Percentiles rank a stretch among this genome's conserved stretches.
Evolutionary conservation across 345 rosid genomes (phyloP).

Genomic region (Excoecaria agallocha): DNA sequence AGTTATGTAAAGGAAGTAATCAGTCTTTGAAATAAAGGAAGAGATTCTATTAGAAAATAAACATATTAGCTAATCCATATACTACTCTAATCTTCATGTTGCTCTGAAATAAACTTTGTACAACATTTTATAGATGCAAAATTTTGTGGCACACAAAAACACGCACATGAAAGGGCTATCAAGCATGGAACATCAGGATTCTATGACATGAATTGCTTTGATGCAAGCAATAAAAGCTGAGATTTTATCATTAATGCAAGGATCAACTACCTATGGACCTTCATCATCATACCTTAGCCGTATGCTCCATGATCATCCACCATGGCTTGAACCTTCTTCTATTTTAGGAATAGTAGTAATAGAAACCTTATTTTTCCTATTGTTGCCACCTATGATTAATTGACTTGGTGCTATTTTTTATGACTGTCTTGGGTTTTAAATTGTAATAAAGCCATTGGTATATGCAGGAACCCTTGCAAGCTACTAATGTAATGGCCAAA

Average conservation of each 20-base stretch:
- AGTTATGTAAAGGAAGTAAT: background rate
- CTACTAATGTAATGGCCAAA: too few species aligned
- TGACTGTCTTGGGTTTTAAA: background rate
- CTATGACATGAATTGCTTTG: background rate
- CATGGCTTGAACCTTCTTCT: background rate
- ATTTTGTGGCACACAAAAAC: background rate
- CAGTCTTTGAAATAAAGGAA: background rate
- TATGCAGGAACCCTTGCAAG: too few species aligned
- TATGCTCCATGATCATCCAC: background rate
- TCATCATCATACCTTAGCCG: background rate
- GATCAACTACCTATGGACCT: background rate
- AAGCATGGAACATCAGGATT: background rate
- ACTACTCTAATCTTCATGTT: too few species aligned
- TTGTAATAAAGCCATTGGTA: background rate
- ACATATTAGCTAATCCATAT: background rate
- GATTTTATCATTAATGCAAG: background rate
- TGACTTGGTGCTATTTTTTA: background rate
- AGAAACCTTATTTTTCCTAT: background rate
- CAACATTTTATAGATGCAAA: background rate
- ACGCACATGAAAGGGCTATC: background rate
- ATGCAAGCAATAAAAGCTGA: conserved; percentile 10
- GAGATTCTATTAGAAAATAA: background rate
- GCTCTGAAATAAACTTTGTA: background rate
- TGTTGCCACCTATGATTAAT: background rate
- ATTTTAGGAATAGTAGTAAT: background rate